Base-by-base conservation (phyloP, 306 rosid genomes). In the Corylus heterophylla region DNA sequence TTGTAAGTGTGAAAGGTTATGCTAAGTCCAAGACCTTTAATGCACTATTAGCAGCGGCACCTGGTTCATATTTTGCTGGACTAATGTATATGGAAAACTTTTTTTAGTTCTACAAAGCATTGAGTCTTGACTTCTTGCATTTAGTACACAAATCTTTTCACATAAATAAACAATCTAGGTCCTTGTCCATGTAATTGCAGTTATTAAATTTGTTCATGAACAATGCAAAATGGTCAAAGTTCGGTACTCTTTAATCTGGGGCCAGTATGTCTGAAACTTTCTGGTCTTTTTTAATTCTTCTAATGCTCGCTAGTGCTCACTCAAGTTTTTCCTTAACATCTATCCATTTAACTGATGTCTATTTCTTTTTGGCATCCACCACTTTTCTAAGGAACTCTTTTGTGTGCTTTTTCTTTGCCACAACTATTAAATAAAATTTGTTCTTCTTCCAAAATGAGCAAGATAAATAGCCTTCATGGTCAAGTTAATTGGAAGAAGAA, bases 1-100 rank as follows among this genome's bases (percentile, higher is more conserved):
- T 68, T 8, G 51, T 18, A 29, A 11, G 31, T 68, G n/a, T 84
- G 69, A 48, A 77, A 49, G 81, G 68, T 73, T 58, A 74, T 56
- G 20, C 66, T 12, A 31, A 68, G 73, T 68, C 14, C 13, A 31
- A 64, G 11, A 16, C 58, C 73, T 69, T 77, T 45, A 10, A 66
- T 62, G 59, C 72, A 7, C 20, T 71, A 71, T 48, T 71, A 29
- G 56, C 13, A 25, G 72, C 25, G 50, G 72, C 51, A 8, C 49
- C 50, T 68, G 25, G 17, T 39, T 37, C 25, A 66, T 66, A 66
- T 35, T 66, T 66, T 63, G 42, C 5, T 63, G 8, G 39, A 35
- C 35, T 9, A 35, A 58, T 58, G 22, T 16, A 35, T 64, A 7
- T 35, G 70, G 20, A 64, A 64, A 64, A 64, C 9, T 35, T 4